Evolutionary conservation across 371 early-diverging fungal species (phyloP).

Genomic region (Circinella minor): DNA sequence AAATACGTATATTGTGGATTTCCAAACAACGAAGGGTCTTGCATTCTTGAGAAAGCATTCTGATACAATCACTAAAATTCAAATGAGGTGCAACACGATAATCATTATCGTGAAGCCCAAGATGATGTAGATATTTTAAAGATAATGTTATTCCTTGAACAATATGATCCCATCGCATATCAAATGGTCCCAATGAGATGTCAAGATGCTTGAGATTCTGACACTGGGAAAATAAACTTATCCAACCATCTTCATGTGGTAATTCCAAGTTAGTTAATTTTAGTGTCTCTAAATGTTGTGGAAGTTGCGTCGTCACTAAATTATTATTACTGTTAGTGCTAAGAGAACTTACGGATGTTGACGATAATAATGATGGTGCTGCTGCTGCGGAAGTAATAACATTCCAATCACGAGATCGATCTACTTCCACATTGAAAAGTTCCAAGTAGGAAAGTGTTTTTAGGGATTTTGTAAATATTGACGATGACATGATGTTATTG

Average conservation of each 20-base stretch:
- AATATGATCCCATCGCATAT: not conserved
- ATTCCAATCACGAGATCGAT: conserved; percentile 4
- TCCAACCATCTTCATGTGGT: not conserved
- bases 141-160: not conserved
- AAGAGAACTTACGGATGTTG: no score
- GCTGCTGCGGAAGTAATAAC: not conserved
- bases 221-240: not conserved
- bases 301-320: not conserved
- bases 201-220: not conserved
- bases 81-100: not conserved
- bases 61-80: not conserved
- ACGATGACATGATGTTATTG: not conserved
- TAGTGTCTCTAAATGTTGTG: not conserved
- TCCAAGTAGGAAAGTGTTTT: not conserved
- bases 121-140: not conserved
- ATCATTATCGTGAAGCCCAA: not conserved
- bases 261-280: not conserved
- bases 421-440: not conserved
- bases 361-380: no score
- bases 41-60: not conserved
- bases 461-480: not conserved
- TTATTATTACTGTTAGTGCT: no score
- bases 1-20: not conserved
- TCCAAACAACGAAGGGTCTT: not conserved
- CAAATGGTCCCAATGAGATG: not conserved